These are phyloP conservation scores for Durotheca rogersii DNA, from an alignment of 495 filamentous ascomycete species.

Conservation along the genomic window DNA sequence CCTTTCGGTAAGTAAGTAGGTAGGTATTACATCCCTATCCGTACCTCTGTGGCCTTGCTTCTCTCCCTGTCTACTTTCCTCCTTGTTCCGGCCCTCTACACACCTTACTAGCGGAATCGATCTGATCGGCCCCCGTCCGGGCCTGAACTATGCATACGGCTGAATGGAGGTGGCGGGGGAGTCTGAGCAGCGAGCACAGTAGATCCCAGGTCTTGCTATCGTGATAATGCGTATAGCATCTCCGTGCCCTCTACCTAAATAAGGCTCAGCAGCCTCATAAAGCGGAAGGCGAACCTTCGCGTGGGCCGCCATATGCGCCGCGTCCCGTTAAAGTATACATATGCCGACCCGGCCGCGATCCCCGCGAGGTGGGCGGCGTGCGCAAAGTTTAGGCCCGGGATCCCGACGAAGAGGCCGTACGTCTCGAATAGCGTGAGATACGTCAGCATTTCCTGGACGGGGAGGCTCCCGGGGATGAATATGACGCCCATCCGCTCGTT, in stretches of 20 bases:
- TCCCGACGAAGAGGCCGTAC: slow-evolving; percentile 28
- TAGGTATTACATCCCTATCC: too few species aligned
- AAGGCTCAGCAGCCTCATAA: slow-evolving; percentile 13
- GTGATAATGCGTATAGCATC: background rate
- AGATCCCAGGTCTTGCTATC: background rate
- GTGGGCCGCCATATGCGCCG: slow-evolving; percentile 28
- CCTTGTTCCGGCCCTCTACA: background rate
- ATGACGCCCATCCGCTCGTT: slow-evolving; percentile 19
- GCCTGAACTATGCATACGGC: too few species aligned
- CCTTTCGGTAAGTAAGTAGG: too few species aligned
- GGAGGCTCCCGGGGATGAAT: slow-evolving; percentile 17
- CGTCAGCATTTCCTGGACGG: slow-evolving; percentile 6
- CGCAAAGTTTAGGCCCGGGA: slow-evolving; percentile 7
- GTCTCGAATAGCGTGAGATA: slow-evolving; percentile 20
- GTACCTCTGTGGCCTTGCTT: too few species aligned
- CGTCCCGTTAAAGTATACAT: slow-evolving; percentile 24
- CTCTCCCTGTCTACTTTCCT: background rate
- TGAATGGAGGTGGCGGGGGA: background rate
- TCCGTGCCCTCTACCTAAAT: background rate
- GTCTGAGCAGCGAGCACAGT: background rate
- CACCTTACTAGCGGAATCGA: too few species aligned
- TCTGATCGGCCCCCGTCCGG: too few species aligned
- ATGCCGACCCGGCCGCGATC: slow-evolving; percentile 24
- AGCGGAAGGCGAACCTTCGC: slow-evolving; percentile 18
- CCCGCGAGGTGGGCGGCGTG: slow-evolving; percentile 32